Conservation (phyloP, 495 filamentous ascomycete species). For the Penicillium arizonense region DNA sequence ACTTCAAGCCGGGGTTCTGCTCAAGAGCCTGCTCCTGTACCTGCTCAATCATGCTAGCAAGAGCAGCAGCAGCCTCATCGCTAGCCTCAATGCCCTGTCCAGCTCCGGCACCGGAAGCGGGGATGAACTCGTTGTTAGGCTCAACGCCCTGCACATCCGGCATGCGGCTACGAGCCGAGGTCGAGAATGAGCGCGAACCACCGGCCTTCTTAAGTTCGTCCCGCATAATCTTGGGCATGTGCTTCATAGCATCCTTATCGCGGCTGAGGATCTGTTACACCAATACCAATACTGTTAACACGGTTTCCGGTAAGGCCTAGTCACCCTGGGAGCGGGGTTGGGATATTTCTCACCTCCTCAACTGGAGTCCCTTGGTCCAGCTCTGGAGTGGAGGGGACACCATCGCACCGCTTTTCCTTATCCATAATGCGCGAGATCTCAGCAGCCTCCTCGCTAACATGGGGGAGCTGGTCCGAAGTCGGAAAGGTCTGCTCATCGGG, state of each 20-base stretch:
- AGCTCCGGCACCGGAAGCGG: not conserved
- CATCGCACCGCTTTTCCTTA: constrained; percentile 43
- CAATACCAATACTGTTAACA: not conserved
- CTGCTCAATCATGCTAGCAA: constrained; percentile 39
- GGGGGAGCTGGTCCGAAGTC: constrained; percentile 54
- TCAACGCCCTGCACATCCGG: constrained; percentile 21
- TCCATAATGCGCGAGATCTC: constrained; percentile 51
- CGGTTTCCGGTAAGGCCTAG: not conserved
- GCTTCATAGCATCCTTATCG: constrained; percentile 59
- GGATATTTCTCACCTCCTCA: constrained; percentile 52
- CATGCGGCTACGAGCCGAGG: constrained; percentile 41
- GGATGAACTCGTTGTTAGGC: constrained; percentile 6
- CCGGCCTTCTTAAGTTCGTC: constrained; percentile 48
- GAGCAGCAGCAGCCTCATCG: constrained; percentile 30
- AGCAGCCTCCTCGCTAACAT: constrained; percentile 65
- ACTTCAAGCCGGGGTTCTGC: constrained; percentile 63
- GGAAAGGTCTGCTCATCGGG: constrained; percentile 45
- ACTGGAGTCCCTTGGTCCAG: constrained; percentile 64
- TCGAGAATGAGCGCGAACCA: constrained; percentile 59
- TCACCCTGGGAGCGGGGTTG: not conserved
- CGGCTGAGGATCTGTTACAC: constrained; percentile 58
- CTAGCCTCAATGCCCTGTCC: not conserved
- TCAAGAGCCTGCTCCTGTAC: constrained; percentile 32
- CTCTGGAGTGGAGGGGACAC: constrained; percentile 53
- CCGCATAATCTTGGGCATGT: constrained; percentile 68